These are phyloP conservation scores for Arthrobotrys musiformis DNA, from an alignment of 2,329 filamentous ascomycete genomes.

Conservation along the genomic window DNA sequence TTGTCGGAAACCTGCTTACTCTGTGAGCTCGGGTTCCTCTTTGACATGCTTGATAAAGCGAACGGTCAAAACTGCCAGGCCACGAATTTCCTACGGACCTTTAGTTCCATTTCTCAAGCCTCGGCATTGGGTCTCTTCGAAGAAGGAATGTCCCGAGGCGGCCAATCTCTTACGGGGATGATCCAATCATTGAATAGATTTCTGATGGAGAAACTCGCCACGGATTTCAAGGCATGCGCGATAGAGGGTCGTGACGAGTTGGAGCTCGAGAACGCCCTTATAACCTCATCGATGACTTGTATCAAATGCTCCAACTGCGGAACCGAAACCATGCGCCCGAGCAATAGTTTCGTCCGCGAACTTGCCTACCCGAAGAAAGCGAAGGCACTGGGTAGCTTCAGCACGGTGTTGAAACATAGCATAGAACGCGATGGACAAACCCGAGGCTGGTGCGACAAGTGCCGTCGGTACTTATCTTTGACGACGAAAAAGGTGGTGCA, in stretches of 20 bases:
- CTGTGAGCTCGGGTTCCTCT: slow-evolving; percentile 93
- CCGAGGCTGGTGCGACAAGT: slow-evolving; percentile 91
- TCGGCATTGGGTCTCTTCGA: slow-evolving; percentile 83
- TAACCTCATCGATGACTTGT: slow-evolving; percentile 75
- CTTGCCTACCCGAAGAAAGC: slow-evolving; percentile 76
- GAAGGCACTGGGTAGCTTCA: slow-evolving; percentile 73
- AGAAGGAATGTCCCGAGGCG: slow-evolving; percentile 74
- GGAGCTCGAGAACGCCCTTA: slow-evolving; percentile 67
- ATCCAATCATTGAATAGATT: slow-evolving; percentile 88
- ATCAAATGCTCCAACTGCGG: slow-evolving; percentile 88
- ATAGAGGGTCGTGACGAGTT: slow-evolving; percentile 75
- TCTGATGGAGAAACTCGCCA: slow-evolving; percentile 80
- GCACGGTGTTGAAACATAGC: slow-evolving; percentile 89
- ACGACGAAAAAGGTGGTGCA: slow-evolving; percentile 85
- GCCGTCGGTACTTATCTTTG: slow-evolving; percentile 88
- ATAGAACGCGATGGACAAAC: slow-evolving; percentile 89
- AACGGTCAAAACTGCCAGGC: slow-evolving; percentile 94
- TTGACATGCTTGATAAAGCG: slow-evolving; percentile 98
- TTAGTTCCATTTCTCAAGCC: slow-evolving; percentile 83
- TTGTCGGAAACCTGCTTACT: slow-evolving; percentile 84
- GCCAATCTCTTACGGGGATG: slow-evolving; percentile 79
- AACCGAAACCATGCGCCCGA: slow-evolving; percentile 83
- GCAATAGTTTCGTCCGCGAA: slow-evolving; percentile 84
- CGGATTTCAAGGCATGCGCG: slow-evolving; percentile 77
- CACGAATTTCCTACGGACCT: slow-evolving; percentile 89